Evolutionary conservation across 305 asterid species (phyloP), one percentile per base, ranked within the genome.

Genomic region (Fraxinus dipetala): DNA sequence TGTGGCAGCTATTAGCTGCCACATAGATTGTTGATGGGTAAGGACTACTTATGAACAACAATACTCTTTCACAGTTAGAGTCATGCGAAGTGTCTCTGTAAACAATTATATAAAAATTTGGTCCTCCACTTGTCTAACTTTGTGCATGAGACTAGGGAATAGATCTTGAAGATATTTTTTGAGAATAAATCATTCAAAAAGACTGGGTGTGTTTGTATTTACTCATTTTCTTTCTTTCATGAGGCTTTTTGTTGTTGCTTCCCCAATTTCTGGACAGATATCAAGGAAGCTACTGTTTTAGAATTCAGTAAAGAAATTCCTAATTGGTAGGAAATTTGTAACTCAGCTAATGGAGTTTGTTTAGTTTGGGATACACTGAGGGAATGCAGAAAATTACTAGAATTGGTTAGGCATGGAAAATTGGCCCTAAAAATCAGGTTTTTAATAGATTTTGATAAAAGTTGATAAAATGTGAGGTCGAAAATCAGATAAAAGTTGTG

Each of bases 101-200:
- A 65, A 26, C 13, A 65, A 10, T 45, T 45, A 65, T 65, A 24
- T 11, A 63, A 24, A 30, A 63, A 0, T 24, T 11, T 63, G 72
- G 28, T 63, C 34, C 72, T 1, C 16, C 61, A 24, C 72, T 65
- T 65, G 34, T 65, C 32, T 4, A 65, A 26, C 16, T 35, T 26
- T 34, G 0, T 63, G 72, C 32, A 26, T 65, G 72, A 22, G n/a
- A 24, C 13, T 63, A 24, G 32, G 16, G n/a, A 65, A 26, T 26
- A 11, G 32, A 65, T 65, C 35, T 65, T 65, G 35, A 26, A 9
- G 11, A 3, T 65, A 24, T 26, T 24, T 8, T 75, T 65, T 38
- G 75, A 61, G 77, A 77, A 77, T 43, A 40, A 38, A 69, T 56
- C 40, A 40, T 77, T 24, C 40, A 75, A 63, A 82, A 51, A 48